Evolutionary conservation across 2,329 filamentous ascomycete genomes (phyloP).

Genomic region (Ophiostoma ulmi): DNA sequence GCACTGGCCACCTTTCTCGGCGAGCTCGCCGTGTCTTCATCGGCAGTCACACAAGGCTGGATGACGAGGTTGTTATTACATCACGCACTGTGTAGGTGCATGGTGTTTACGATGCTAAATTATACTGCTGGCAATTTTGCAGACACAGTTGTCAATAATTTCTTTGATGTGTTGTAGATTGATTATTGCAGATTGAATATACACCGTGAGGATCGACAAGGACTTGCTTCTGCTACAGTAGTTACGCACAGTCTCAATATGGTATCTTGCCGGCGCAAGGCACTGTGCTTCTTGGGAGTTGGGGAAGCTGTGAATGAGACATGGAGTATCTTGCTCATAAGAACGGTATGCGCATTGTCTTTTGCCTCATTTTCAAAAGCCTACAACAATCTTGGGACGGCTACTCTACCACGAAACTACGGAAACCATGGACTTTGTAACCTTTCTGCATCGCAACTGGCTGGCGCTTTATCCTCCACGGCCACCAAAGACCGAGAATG

Average conservation of each 20-base stretch:
- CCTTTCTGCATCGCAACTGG: conserved; percentile 22
- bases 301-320: background rate
- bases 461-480: conserved; percentile 20
- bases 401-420: background rate
- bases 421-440: conserved; percentile 6
- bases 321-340: background rate
- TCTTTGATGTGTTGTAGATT: background rate
- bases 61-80: background rate
- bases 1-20: background rate
- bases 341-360: background rate
- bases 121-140: background rate
- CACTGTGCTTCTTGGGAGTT: background rate
- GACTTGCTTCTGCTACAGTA: background rate
- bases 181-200: background rate
- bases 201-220: background rate
- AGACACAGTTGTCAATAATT: background rate
- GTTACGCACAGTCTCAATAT: background rate
- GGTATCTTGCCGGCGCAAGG: background rate
- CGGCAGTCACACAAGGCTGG: background rate
- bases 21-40: background rate
- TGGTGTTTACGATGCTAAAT: background rate
- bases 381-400: background rate
- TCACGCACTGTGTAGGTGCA: background rate
- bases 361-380: background rate
- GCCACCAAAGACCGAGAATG: conserved; percentile 26